These are phyloP conservation scores for Cyclotella baltica DNA, from an alignment of 108 stramenopile genomes.

Conservation along the genomic window DNA sequence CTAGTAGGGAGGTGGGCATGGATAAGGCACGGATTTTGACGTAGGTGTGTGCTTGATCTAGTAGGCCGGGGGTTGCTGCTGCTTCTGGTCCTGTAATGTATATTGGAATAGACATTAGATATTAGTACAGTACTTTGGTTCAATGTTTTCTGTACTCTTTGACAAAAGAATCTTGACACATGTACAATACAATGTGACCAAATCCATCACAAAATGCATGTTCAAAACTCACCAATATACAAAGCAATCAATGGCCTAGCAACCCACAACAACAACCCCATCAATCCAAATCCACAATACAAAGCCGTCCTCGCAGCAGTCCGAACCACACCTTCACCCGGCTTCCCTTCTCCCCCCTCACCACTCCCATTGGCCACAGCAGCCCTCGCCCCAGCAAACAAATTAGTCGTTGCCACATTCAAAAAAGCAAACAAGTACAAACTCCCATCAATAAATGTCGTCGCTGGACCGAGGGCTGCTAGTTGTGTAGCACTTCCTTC, in stretches of 20 bases:
- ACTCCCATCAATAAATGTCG: slow-evolving; percentile 89
- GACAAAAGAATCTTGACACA: no score
- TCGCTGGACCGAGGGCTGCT: slow-evolving; percentile 76
- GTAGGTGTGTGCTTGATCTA: slow-evolving; percentile 57
- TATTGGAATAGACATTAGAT: background rate
- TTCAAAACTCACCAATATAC: slow-evolving; percentile 72
- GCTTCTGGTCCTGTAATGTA: slow-evolving; percentile 62
- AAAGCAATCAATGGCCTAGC: slow-evolving; percentile 74
- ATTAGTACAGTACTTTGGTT: background rate
- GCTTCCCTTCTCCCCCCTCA: slow-evolving; percentile 25
- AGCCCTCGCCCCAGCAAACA: slow-evolving; percentile 82
- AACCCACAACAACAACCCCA: slow-evolving; percentile 67
- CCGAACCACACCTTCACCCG: slow-evolving; percentile 74
- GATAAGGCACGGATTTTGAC: slow-evolving; percentile 84
- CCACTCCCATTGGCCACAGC: slow-evolving; percentile 40
- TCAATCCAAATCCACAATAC: slow-evolving; percentile 73
- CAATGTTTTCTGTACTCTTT: no score
- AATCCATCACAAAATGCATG: slow-evolving; percentile 3
- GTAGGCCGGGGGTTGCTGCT: slow-evolving; percentile 64
- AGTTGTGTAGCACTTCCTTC: slow-evolving; percentile 55
- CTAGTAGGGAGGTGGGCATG: slow-evolving; percentile 80
- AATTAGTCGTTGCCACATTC: slow-evolving; percentile 90
- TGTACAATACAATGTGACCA: slow-evolving; percentile 1
- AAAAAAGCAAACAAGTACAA: slow-evolving; percentile 88
- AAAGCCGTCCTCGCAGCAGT: slow-evolving; percentile 74